Percentiles rank a stretch among this genome's conserved stretches.
These are phyloP conservation scores for Chlamydomonas sphaeroides DNA, from an alignment of 139 green algal species.

Conservation along the genomic window DNA sequence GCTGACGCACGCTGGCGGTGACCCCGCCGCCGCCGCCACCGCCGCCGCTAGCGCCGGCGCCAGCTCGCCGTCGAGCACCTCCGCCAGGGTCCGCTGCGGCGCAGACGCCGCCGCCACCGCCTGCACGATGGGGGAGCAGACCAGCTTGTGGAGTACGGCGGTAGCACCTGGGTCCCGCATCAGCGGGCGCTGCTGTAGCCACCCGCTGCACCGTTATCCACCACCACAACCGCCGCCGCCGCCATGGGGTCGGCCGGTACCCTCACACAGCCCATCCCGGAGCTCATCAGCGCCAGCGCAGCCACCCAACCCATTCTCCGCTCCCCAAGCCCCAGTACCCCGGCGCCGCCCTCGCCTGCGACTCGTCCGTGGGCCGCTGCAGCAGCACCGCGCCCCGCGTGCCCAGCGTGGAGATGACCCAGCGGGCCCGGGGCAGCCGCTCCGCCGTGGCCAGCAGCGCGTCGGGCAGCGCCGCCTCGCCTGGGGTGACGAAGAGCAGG, in stretches of 20 bases:
- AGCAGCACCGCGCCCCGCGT: conserved; percentile 77
- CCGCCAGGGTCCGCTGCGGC: conserved; percentile 17
- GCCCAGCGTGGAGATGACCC: conserved; percentile 80
- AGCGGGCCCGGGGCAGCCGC: conserved; percentile 73
- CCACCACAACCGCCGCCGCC: neutral
- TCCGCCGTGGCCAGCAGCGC: conserved; percentile 72
- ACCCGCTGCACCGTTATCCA: conserved; percentile 4
- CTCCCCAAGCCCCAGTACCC: too few species aligned
- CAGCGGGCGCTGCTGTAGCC: too few species aligned
- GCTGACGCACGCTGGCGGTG: conserved; percentile 19
- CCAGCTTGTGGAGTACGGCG: too few species aligned
- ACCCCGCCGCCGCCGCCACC: neutral
- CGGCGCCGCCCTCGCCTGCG: too few species aligned
- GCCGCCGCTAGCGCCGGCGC: neutral
- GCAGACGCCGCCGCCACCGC: neutral
- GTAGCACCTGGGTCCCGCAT: too few species aligned
- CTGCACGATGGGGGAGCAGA: too few species aligned
- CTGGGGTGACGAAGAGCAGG: conserved; percentile 47
- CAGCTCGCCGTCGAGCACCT: neutral
- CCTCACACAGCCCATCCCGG: too few species aligned
- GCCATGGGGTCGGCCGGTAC: too few species aligned
- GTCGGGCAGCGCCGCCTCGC: conserved; percentile 71
- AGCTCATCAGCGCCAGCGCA: too few species aligned
- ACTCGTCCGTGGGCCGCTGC: conserved; percentile 51
- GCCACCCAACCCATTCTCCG: too few species aligned